Evolutionary conservation across 2,329 filamentous ascomycete species (phyloP).

Genomic region (Colletotrichum sp.): DNA sequence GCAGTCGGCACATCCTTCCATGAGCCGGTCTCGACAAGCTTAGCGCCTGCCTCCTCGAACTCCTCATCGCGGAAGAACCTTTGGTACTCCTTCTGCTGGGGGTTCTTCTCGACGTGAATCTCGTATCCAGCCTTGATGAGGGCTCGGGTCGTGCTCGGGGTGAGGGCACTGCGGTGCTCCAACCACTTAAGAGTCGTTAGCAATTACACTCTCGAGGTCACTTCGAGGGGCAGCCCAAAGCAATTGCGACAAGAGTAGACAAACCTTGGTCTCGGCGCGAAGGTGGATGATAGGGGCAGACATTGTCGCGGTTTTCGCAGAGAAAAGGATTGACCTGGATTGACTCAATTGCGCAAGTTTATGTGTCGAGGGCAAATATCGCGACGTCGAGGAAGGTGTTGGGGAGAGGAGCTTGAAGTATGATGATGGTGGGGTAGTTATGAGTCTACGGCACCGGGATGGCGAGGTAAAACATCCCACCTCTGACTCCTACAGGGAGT

Average conservation of each 20-base stretch:
- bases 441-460: neutral
- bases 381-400: neutral
- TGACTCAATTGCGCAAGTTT: neutral
- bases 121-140: slow-evolving; percentile 73
- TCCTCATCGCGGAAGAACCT: slow-evolving; percentile 63
- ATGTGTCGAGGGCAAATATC: neutral
- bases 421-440: slow-evolving; percentile 3
- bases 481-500: neutral
- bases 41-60: slow-evolving; percentile 67
- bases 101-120: slow-evolving; percentile 70
- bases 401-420: neutral
- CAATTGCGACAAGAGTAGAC: neutral
- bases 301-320: slow-evolving; percentile 19
- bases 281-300: slow-evolving; percentile 47
- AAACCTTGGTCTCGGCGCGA: slow-evolving; percentile 59
- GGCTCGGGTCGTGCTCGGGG: slow-evolving; percentile 53
- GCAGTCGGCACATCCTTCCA: slow-evolving; percentile 71
- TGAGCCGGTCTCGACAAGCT: slow-evolving; percentile 67
- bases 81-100: slow-evolving; percentile 46
- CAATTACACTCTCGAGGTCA: neutral
- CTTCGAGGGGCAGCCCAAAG: neutral
- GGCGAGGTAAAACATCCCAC: slow-evolving; percentile 15
- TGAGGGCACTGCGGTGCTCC: slow-evolving; percentile 53
- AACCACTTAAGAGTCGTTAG: slow-evolving; percentile 39
- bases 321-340: neutral